Evolutionary conservation across 768 basidiomycete species (phyloP).

Genomic region (Cubamyces lactineus): DNA sequence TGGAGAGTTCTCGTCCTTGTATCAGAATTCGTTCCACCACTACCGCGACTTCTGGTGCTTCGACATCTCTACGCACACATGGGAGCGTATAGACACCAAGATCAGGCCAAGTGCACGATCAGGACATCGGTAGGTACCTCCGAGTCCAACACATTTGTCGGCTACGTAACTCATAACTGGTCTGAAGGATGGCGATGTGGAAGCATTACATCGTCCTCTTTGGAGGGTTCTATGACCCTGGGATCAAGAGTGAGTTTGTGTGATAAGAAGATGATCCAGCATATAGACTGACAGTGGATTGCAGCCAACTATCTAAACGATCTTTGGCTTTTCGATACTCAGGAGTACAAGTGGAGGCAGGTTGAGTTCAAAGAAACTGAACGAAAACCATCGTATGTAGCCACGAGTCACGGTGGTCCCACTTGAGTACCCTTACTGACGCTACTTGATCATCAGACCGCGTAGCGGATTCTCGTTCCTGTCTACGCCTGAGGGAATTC

Average conservation of each 20-base stretch:
- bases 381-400: constrained; percentile 67
- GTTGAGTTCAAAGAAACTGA: constrained; percentile 76
- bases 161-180: not conserved
- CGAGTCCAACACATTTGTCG: not conserved
- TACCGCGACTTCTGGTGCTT: constrained; percentile 92
- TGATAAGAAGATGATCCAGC: too few species aligned
- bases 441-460: constrained; percentile 45
- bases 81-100: constrained; percentile 91
- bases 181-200: constrained; percentile 82
- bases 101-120: constrained; percentile 77
- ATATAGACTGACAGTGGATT: not conserved
- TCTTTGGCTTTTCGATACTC: constrained; percentile 83
- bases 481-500: constrained; percentile 72
- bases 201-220: constrained; percentile 87
- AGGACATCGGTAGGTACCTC: constrained; percentile 71
- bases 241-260: constrained; percentile 64
- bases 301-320: constrained; percentile 82
- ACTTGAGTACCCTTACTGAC: not conserved
- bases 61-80: constrained; percentile 73
- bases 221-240: constrained; percentile 90
- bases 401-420: not conserved
- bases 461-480: constrained; percentile 88
- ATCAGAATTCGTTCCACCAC: constrained; percentile 82
- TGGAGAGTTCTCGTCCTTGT: constrained; percentile 84
- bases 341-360: constrained; percentile 85